These are phyloP conservation scores for Decorospora gaudefroyi DNA, from an alignment of 2,329 filamentous ascomycete species.

Conservation along the genomic window DNA sequence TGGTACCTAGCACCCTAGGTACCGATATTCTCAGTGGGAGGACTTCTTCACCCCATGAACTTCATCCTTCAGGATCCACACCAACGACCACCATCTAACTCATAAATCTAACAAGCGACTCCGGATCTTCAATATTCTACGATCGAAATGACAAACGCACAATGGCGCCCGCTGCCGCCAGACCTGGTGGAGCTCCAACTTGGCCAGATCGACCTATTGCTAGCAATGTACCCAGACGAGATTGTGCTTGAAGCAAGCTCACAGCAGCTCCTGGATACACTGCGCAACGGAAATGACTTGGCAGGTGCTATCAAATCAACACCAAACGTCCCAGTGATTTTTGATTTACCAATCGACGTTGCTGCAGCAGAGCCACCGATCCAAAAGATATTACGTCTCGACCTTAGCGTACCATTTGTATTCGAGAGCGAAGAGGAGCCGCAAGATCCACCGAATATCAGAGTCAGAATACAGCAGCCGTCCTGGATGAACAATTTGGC, in stretches of 20 bases:
- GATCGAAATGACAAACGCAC: neutral
- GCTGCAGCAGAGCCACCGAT: constrained; percentile 1
- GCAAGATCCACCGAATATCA: constrained; percentile 26
- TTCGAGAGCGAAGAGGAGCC: constrained; percentile 11
- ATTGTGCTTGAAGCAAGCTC: constrained; percentile 17
- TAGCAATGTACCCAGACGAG: constrained; percentile 38
- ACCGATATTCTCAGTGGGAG: too few species aligned
- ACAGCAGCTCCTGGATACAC: constrained; percentile 10
- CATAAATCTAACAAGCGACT: too few species aligned
- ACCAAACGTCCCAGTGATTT: constrained; percentile 17
- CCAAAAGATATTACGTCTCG: constrained; percentile 16
- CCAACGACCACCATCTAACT: neutral
- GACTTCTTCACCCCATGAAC: too few species aligned
- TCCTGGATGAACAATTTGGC: constrained; percentile 31
- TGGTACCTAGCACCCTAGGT: too few species aligned
- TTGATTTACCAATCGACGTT: constrained; percentile 17
- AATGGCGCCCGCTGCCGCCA: constrained; percentile 27
- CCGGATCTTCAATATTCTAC: neutral
- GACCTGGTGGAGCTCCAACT: constrained; percentile 36
- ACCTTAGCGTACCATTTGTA: constrained; percentile 28
- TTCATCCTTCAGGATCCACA: too few species aligned
- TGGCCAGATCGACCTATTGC: constrained; percentile 35
- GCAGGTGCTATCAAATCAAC: neutral
- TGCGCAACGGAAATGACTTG: constrained; percentile 14
- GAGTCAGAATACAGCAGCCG: constrained; percentile 31